Evolutionary conservation across 1,284 basidiomycete species (phyloP).

Genomic region (Trichosporon ovoides): DNA sequence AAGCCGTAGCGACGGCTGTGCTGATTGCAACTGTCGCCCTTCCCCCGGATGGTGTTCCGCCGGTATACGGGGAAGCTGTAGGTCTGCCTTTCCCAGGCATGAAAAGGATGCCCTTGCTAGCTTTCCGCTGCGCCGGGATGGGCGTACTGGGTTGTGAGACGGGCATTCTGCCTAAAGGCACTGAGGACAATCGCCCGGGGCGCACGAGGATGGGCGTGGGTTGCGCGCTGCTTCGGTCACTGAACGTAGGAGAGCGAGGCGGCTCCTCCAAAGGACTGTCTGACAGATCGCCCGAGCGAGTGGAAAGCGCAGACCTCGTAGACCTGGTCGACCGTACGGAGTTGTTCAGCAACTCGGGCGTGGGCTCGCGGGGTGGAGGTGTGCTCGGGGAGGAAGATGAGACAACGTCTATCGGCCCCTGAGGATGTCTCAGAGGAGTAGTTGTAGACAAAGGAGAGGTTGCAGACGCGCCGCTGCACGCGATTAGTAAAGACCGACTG

Average conservation of each 20-base stretch:
- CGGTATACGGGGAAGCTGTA: neutral
- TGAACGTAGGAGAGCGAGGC: neutral
- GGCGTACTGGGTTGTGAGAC: neutral
- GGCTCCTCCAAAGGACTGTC: neutral
- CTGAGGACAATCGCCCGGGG: neutral
- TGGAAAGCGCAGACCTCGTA: neutral
- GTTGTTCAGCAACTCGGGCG: neutral
- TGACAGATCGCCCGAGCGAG: slow-evolving; percentile 2
- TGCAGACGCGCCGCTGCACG: too few relatives aligned
- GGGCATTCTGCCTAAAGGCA: neutral
- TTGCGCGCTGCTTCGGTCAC: neutral
- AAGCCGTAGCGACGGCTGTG: neutral
- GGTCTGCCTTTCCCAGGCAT: neutral
- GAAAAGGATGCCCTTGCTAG: neutral
- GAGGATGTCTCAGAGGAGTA: neutral
- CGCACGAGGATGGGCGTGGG: neutral
- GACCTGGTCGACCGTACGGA: slow-evolving; percentile 2
- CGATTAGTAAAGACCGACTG: too few relatives aligned
- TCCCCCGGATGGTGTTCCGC: neutral
- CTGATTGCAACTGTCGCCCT: neutral
- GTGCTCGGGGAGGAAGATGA: neutral
- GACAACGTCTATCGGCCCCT: neutral
- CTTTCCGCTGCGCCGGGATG: neutral
- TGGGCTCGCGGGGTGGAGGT: slow-evolving; percentile 1
- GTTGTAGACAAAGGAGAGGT: too few relatives aligned